Conservation (phyloP, 2,329 filamentous ascomycete species). For the Colletotrichum limetticola region DNA sequence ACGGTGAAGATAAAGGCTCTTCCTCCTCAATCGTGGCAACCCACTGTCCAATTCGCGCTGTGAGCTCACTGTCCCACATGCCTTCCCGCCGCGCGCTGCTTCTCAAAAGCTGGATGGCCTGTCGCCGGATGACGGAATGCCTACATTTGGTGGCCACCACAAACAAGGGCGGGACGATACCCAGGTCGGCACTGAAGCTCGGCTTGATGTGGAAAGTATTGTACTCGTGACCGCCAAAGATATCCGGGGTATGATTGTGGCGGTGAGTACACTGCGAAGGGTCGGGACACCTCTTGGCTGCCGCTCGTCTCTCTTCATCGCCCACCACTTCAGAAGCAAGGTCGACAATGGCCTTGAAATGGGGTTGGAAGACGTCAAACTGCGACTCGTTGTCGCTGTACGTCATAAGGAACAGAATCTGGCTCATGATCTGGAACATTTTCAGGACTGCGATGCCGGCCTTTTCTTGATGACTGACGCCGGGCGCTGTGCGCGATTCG, state of each 20-base stretch:
- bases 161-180: constrained; percentile 73
- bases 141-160: constrained; percentile 75
- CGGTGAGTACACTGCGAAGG: constrained; percentile 56
- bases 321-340: constrained; percentile 68
- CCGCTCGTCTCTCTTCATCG: constrained; percentile 65
- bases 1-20: constrained; percentile 41
- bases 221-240: constrained; percentile 55
- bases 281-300: constrained; percentile 56
- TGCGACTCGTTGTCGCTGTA: constrained; percentile 68
- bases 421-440: constrained; percentile 70
- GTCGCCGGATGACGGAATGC: constrained; percentile 64
- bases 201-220: constrained; percentile 65
- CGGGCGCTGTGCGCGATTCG: constrained; percentile 57
- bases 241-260: constrained; percentile 45
- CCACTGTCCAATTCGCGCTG: constrained; percentile 66
- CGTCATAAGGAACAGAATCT: constrained; percentile 68
- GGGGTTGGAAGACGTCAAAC: constrained; percentile 64
- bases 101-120: constrained; percentile 70
- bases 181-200: constrained; percentile 72
- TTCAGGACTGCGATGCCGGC: constrained; percentile 70
- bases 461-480: constrained; percentile 65
- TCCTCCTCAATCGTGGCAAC: constrained; percentile 66
- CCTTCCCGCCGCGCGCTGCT: constrained; percentile 72
- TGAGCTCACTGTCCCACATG: constrained; percentile 75
- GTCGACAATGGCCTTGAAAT: constrained; percentile 66